phyloP scores from a whole-genome alignment of 148 eudicot species.

The Oxyria digyna region DNA sequence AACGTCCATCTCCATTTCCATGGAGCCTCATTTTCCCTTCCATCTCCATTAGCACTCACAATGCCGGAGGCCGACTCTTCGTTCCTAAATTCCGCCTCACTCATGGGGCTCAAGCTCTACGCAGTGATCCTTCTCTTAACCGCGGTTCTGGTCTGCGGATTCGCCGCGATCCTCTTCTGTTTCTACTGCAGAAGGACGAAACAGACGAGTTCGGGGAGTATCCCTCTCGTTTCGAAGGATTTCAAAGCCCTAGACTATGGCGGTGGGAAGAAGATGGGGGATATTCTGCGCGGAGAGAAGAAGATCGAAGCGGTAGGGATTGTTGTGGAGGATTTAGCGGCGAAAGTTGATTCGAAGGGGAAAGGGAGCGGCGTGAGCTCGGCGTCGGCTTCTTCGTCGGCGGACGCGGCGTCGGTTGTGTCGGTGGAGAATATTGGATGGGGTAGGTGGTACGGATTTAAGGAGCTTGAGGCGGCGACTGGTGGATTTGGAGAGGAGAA shows the following conservation, averaged over 20 bases:
- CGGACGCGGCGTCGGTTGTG: conserved; percentile 12
- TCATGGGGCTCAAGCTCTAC: conserved; percentile 56
- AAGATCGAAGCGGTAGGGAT: conserved; percentile 23
- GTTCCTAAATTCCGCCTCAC: conserved; percentile 22
- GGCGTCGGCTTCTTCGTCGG: conserved; percentile 17
- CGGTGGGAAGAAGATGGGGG: conserved; percentile 11
- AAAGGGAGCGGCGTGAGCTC: conserved; percentile 22
- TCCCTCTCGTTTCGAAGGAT: conserved; percentile 46
- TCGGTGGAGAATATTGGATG: conserved; percentile 57
- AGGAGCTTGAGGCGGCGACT: conserved; percentile 71
- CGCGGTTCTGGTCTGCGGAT: conserved; percentile 13
- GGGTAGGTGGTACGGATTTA: conserved; percentile 79
- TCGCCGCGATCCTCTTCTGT: conserved; percentile 23
- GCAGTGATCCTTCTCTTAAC: conserved; percentile 22
- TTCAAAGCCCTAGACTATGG: conserved; percentile 19
- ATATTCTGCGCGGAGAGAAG: conserved; percentile 21
- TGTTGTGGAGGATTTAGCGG: conserved; percentile 10
- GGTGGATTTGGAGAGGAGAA: conserved; percentile 47
- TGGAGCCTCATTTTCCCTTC: neutral
- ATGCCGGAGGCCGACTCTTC: conserved; percentile 22
- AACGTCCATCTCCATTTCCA: neutral
- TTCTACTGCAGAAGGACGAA: conserved; percentile 17
- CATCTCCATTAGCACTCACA: conserved; percentile 1
- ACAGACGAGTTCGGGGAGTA: conserved; percentile 28
- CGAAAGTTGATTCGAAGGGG: conserved; percentile 14